phyloP scores from a whole-genome alignment of 345 rosid species.

The Alliaria petiolata region DNA sequence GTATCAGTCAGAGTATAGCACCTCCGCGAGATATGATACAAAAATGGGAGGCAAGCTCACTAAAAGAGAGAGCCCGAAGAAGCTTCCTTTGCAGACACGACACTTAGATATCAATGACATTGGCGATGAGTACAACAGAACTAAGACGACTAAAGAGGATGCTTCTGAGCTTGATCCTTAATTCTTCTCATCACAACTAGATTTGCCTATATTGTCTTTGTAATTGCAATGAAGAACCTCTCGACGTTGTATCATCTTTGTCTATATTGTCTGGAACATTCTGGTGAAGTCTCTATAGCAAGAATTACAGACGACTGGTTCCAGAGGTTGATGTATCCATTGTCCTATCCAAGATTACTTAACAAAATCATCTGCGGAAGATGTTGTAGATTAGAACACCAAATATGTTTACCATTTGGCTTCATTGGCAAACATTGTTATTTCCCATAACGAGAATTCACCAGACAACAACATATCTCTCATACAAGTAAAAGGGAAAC shows the following conservation, averaged over 20 bases:
- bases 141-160: slow-evolving; percentile 14
- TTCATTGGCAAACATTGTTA: slow-evolving; percentile 21
- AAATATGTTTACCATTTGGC: slow-evolving; percentile 13
- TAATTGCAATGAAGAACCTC: neutral
- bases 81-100: slow-evolving; percentile 4
- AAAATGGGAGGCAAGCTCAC: slow-evolving; percentile 29
- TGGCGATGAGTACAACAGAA: neutral
- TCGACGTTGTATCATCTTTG: slow-evolving; percentile 2
- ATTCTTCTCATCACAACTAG: slow-evolving; percentile 16
- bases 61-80: slow-evolving; percentile 24
- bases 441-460: neutral
- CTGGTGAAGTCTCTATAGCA: neutral
- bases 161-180: too few species aligned
- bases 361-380: neutral
- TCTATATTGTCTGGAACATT: slow-evolving; percentile 5
- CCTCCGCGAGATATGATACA: slow-evolving; percentile 23
- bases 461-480: slow-evolving; percentile 12
- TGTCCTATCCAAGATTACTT: neutral
- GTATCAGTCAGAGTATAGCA: slow-evolving; percentile 26
- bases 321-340: neutral
- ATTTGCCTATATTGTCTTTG: slow-evolving; percentile 2
- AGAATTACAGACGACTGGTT: slow-evolving; percentile 1
- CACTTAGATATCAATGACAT: neutral
- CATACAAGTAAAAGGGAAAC: slow-evolving; percentile 11
- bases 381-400: slow-evolving; percentile 1